Evolutionary conservation across 306 rosid genomes (phyloP), one percentile per base, ranked within the genome.

Genomic region (Trichosanthes truncata): DNA sequence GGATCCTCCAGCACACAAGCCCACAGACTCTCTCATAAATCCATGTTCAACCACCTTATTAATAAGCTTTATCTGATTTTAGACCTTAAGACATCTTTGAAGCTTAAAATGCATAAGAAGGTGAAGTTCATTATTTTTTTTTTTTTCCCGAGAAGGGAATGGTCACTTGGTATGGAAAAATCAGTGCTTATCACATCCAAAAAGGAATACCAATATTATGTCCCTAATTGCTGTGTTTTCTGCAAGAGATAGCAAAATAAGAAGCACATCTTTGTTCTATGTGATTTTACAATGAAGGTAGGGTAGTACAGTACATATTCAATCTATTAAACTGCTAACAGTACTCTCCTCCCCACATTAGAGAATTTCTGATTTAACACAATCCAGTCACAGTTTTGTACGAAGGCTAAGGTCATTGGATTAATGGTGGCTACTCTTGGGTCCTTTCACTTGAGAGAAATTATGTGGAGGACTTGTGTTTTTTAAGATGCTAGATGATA

Each of bases 171-270:
- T 33, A n/a, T 10, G 75, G 48, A 18, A 68, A 66, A 68, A 68
- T 68, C 21, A 9, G 9, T 11, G 11, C 31, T 21, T 15, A 40
- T 40, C 51, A 21, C 15, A 68, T 68, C 51, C 17, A 68, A 68
- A 40, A 46, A 41, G 4, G 51, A 68, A 68, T 40, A 38, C 18
- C 33, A 29, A 61, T 31, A 40, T 63, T 20, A 9, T 40, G 29
- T 68, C 75, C 75, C 75, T 68, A 38, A 68, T 68, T 68, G 29
- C 13, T 40, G 75, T 68, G 31, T 68, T 40, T 68, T 12, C 52
- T n/a, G 52, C 45, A n/a, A 66, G 26, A 40, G 35, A 45, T 7
- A n/a, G 57, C 38, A 45, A 72, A 45, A 72, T 15, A 38, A 14
- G 56, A 46, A 2, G 55, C 20, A 21, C 38, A 25, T 71, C 11